These are phyloP conservation scores for Trichoderma reesei DNA, from an alignment of 495 filamentous ascomycete genomes.

Conservation along the genomic window DNA sequence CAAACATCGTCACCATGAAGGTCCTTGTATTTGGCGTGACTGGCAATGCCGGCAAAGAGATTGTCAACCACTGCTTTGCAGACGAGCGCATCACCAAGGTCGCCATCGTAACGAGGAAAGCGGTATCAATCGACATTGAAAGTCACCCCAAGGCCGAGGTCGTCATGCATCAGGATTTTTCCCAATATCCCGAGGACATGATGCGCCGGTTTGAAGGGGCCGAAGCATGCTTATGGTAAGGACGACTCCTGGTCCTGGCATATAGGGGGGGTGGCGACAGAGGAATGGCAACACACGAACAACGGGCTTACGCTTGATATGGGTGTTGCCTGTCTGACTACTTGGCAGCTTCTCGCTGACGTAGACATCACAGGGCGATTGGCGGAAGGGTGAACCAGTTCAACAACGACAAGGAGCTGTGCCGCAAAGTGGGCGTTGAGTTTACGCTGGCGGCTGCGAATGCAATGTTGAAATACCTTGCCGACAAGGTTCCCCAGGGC, in stretches of 20 bases:
- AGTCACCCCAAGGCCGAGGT: slow-evolving; percentile 33
- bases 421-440: slow-evolving; percentile 31
- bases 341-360: background rate
- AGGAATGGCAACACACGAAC: background rate
- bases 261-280: slow-evolving; percentile 12
- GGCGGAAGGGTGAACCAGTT: slow-evolving; percentile 23
- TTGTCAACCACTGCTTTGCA: slow-evolving; percentile 37
- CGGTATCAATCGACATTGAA: slow-evolving; percentile 20
- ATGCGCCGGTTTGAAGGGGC: slow-evolving; percentile 35
- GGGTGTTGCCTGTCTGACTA: background rate
- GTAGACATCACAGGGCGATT: slow-evolving; percentile 18
- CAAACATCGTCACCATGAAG: slow-evolving; percentile 28
- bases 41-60: slow-evolving; percentile 41
- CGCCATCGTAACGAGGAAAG: slow-evolving; percentile 37
- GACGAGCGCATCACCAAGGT: slow-evolving; percentile 37
- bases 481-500: slow-evolving; percentile 16
- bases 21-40: slow-evolving; percentile 43
- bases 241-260: background rate
- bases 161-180: slow-evolving; percentile 38
- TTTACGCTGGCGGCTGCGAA: slow-evolving; percentile 34
- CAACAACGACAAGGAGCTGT: slow-evolving; percentile 20
- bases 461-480: slow-evolving; percentile 25
- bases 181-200: slow-evolving; percentile 28
- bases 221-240: slow-evolving; percentile 44
- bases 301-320: background rate